A percentile compares a stretch with the other conserved stretches of the same genome.
Evolutionary conservation across 495 filamentous ascomycete genomes (phyloP).

Genomic region (Xylaria longipes): DNA sequence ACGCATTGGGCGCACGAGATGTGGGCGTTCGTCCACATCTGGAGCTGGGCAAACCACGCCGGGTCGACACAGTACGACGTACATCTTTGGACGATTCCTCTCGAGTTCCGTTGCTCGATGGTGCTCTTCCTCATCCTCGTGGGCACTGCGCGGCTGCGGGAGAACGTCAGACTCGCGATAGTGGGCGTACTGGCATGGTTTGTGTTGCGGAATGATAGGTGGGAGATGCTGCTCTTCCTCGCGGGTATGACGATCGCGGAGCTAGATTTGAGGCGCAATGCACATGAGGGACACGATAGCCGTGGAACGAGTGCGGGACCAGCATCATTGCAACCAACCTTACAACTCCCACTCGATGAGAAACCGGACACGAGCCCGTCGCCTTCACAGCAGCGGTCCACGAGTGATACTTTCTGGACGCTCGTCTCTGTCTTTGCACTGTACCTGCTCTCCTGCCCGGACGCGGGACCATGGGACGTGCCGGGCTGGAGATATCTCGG

Average conservation of each 20-base stretch:
- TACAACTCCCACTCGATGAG: conserved; percentile 33
- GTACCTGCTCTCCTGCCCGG: conserved; percentile 52
- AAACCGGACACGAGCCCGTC: neutral
- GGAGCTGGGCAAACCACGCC: conserved; percentile 47
- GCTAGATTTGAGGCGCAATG: conserved; percentile 42
- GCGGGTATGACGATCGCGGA: conserved; percentile 51
- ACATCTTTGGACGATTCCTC: conserved; percentile 76
- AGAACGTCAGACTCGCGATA: conserved; percentile 34
- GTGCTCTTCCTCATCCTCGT: conserved; percentile 67
- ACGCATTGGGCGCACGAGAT: conserved; percentile 44
- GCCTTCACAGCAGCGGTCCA: conserved; percentile 20
- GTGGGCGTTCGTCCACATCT: conserved; percentile 48
- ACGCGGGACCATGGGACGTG: conserved; percentile 42
- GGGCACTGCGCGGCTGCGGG: conserved; percentile 46
- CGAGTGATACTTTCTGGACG: conserved; percentile 33
- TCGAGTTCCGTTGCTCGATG: conserved; percentile 71
- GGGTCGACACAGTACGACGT: conserved; percentile 64
- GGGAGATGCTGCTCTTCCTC: conserved; percentile 54
- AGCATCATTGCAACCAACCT: conserved; percentile 26
- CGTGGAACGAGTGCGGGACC: conserved; percentile 17
- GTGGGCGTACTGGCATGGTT: conserved; percentile 40
- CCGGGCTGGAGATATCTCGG: conserved; percentile 51
- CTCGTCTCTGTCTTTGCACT: conserved; percentile 41
- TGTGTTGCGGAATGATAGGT: conserved; percentile 41
- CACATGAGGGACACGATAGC: conserved; percentile 31